Percentiles rank a stretch among this genome's conserved stretches.
Conservation (phyloP, 2,329 filamentous ascomycete species). For the Epicoccum nigrum region DNA sequence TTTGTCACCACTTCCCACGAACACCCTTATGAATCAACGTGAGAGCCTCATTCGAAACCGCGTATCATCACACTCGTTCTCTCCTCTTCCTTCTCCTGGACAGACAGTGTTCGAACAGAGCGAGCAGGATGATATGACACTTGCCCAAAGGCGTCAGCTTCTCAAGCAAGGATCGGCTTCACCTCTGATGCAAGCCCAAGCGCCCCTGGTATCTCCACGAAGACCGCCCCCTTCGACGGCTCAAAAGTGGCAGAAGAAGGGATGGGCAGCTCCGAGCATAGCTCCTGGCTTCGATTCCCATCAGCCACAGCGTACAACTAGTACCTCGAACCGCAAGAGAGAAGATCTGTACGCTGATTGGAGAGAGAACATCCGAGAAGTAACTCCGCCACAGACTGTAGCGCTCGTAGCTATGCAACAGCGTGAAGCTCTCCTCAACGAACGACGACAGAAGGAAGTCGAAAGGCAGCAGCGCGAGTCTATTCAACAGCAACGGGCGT, state of each 20-base stretch:
- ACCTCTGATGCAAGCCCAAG: conserved; percentile 19
- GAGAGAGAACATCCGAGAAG: conserved; percentile 42
- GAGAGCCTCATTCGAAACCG: conserved; percentile 57
- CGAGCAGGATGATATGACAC: conserved; percentile 69
- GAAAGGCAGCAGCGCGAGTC: conserved; percentile 64
- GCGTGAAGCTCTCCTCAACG: conserved; percentile 59
- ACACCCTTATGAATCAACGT: conserved; percentile 62
- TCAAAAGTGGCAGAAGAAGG: conserved; percentile 41
- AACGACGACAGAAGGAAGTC: conserved; percentile 67
- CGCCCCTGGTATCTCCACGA: conserved; percentile 19
- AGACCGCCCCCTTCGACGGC: conserved; percentile 32
- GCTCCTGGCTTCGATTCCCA: conserved; percentile 46
- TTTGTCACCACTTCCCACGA: conserved; percentile 38
- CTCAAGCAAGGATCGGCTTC: conserved; percentile 40
- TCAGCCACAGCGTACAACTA: conserved; percentile 40
- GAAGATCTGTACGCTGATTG: conserved; percentile 45
- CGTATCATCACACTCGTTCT: conserved; percentile 48
- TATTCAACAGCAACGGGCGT: conserved; percentile 65
- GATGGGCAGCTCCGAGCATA: conserved; percentile 28
- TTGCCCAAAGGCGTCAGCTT: conserved; percentile 65
- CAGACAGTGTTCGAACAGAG: conserved; percentile 30
- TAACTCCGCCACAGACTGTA: conserved; percentile 26
- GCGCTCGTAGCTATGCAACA: conserved; percentile 42
- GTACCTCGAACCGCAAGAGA: conserved; percentile 36
- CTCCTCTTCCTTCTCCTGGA: conserved; percentile 34